A percentile compares a stretch with the other conserved stretches of the same genome.
These are phyloP conservation scores for Dactylonectria estremocensis DNA, from an alignment of 2,329 filamentous ascomycete species.

Conservation along the genomic window DNA sequence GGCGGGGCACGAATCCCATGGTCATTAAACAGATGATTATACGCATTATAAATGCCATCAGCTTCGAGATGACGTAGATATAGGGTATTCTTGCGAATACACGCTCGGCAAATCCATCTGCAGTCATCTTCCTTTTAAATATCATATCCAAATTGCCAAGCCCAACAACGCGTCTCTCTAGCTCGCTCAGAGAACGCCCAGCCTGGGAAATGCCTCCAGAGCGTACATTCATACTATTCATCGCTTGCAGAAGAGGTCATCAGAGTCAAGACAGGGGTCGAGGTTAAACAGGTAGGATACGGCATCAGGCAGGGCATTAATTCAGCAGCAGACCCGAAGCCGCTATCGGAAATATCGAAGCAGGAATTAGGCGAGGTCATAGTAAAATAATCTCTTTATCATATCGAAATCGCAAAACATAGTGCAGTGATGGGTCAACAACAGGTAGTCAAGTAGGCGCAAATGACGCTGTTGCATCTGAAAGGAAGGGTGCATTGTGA, in stretches of 20 bases:
- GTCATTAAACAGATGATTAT: conserved; percentile 9
- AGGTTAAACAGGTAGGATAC: conserved; percentile 4
- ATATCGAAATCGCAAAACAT: conserved; percentile 6
- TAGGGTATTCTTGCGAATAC: conserved; percentile 4
- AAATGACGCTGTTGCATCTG: too few species aligned
- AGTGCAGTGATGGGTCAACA: conserved; percentile 7
- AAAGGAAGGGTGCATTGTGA: too few species aligned
- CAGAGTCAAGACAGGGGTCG: neutral
- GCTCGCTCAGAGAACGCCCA: conserved; percentile 6
- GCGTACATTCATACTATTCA: conserved; percentile 3
- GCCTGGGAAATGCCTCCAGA: conserved; percentile 12
- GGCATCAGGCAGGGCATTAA: neutral
- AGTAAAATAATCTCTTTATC: conserved; percentile 2
- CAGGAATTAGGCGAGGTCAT: conserved; percentile 10
- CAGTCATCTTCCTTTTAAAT: conserved; percentile 10
- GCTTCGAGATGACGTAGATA: conserved; percentile 6
- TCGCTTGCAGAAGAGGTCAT: conserved; percentile 6
- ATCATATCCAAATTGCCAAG: conserved; percentile 10
- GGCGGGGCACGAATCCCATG: conserved; percentile 1
- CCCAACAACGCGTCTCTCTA: conserved; percentile 8
- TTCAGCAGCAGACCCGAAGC: conserved; percentile 4
- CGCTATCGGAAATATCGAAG: conserved; percentile 5
- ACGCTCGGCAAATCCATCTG: conserved; percentile 7
- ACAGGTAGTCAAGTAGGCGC: neutral
- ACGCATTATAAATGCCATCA: conserved; percentile 9